Evolutionary conservation across 164 flowering plant species (phyloP), one percentile per base, ranked within the genome.

Genomic region (Umbellularia californica): DNA sequence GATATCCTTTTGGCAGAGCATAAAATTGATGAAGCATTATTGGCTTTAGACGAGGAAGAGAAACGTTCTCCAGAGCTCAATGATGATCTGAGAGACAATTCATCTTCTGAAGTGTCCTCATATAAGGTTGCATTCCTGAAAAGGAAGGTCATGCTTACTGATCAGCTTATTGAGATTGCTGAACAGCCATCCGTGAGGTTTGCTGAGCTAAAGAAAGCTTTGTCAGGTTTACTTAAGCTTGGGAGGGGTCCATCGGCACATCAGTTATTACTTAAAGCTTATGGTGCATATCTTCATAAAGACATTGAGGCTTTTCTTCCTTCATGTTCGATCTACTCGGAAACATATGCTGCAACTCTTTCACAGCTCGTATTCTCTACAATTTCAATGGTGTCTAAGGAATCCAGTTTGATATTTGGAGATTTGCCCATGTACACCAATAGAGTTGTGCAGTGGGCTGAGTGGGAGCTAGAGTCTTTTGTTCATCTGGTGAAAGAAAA

Each of bases 1-100:
- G 99, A 95, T 78, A 83, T 91, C 69, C 94, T 92, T 52, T 83
- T 95, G 83, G 97, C 94, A 65, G 98, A 95, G 82, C 97, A 87
- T 82, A 89, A 86, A 80, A 78, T 89, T 23, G 93, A 92, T 58
- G 96, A 87, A 81, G 98, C 96, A 65, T 20, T 95, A 51, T 90
- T 87, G 65, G 92, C 88, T 69, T 70, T 95, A 71, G 89, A 86
- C 63, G 85, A 84, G 9, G 91, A 90, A 84, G 96, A 93, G 77
- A 88, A 72, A 84, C 85, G 73, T 71, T 83, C 67, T 68, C 78
- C 84, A 0, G 95, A 90, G 72, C 84, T 93, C 69, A 89, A 83
- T 76, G 83, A 83, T 58, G 83, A 83, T 58, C 33, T 83, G 0
- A 88, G 75, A 65, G 92, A 87, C 74, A 20, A 80, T 80, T 84